Percentiles rank a stretch among this genome's conserved stretches.
These are phyloP conservation scores for Lichtheimia corymbifera DNA, from an alignment of 371 early-diverging fungal species.

Conservation along the genomic window DNA sequence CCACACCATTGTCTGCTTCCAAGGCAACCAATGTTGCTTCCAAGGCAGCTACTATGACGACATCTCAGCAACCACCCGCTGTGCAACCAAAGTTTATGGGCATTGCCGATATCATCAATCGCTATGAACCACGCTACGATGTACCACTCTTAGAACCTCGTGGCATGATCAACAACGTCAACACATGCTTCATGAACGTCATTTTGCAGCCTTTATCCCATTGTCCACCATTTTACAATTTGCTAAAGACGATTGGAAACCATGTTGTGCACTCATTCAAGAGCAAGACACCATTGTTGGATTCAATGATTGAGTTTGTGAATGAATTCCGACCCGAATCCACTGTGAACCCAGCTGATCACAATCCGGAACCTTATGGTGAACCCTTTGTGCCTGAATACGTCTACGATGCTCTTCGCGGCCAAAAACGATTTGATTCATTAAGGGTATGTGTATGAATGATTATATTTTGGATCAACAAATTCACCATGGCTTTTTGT, in stretches of 20 bases:
- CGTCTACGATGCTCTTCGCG: constrained; percentile 87
- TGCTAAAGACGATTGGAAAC: constrained; percentile 68
- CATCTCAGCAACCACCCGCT: constrained; percentile 19
- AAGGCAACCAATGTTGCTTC: constrained; percentile 1
- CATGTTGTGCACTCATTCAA: constrained; percentile 72
- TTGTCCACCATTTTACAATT: constrained; percentile 88
- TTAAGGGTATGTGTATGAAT: constrained; percentile 46
- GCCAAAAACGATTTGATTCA: constrained; percentile 78
- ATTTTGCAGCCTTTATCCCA: constrained; percentile 87
- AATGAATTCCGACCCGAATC: constrained; percentile 68
- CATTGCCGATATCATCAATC: constrained; percentile 57
- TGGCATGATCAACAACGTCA: constrained; percentile 93
- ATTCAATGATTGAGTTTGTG: constrained; percentile 82
- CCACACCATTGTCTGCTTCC: constrained; percentile 17
- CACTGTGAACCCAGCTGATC: constrained; percentile 12
- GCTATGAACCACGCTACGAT: constrained; percentile 52
- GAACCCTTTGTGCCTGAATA: constrained; percentile 91
- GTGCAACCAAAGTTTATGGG: constrained; percentile 50
- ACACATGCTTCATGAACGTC: constrained; percentile 97
- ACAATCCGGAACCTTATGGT: constrained; percentile 53
- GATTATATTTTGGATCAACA: neutral
- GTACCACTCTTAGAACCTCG: constrained; percentile 76
- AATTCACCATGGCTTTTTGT: neutral
- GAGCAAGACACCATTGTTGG: constrained; percentile 77
- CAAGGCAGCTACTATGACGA: neutral